Conservation (phyloP, 1,139 yeast genomes). For the Zygosaccharomyces sapae region DNA sequence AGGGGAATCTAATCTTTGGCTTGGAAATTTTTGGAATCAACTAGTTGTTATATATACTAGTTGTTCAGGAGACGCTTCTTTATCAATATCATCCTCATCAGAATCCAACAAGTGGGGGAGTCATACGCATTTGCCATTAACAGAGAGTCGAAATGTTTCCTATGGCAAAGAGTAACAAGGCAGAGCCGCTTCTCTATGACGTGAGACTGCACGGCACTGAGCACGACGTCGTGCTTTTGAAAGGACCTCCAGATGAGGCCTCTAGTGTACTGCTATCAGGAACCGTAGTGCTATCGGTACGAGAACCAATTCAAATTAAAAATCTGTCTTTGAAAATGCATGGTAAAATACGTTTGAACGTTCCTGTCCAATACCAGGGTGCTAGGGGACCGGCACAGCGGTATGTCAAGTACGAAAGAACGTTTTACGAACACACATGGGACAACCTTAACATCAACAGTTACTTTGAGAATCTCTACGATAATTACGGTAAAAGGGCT, state of each 20-base stretch:
- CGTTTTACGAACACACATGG: constrained; percentile 74
- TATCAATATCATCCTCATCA: no score
- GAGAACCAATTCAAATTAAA: constrained; percentile 70
- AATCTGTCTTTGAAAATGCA: constrained; percentile 58
- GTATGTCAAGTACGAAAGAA: constrained; percentile 57
- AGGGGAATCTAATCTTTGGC: neutral
- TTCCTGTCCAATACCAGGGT: constrained; percentile 50
- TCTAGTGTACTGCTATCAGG: constrained; percentile 74
- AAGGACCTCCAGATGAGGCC: constrained; percentile 76
- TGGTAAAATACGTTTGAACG: constrained; percentile 57
- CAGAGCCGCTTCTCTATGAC: constrained; percentile 31
- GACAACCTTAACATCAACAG: constrained; percentile 50
- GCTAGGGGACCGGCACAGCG: constrained; percentile 47
- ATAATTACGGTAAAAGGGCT: constrained; percentile 24
- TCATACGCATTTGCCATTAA: neutral
- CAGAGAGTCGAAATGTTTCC: constrained; percentile 12
- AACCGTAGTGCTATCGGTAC: constrained; percentile 66
- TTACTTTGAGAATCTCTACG: constrained; percentile 35
- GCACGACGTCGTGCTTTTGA: constrained; percentile 73
- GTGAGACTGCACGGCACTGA: constrained; percentile 51
- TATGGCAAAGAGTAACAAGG: constrained; percentile 14
- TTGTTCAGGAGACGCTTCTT: no score
- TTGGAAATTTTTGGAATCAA: neutral
- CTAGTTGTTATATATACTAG: no score
- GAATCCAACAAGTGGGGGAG: neutral